Evolutionary conservation across 495 filamentous ascomycete species (phyloP), one percentile per base, ranked within the genome.

Genomic region (Massariosphaeria phaeospora): DNA sequence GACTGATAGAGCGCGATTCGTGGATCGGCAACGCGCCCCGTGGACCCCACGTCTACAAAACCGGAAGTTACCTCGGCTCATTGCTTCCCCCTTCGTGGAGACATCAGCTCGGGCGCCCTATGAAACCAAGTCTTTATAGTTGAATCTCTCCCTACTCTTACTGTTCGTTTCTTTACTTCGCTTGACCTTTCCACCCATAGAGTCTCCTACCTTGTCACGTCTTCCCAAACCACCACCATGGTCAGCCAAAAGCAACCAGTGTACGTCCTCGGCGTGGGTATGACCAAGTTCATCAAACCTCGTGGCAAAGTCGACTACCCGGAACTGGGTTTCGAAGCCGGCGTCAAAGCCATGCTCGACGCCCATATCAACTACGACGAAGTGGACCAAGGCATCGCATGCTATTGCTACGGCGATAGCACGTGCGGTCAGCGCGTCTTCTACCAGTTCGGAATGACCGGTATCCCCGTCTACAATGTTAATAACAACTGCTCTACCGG

Each of bases 211-310:
- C n/a, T n/a, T n/a, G n/a, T n/a, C n/a, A n/a, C n/a, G n/a, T n/a
- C n/a, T 26, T 21, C 15, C 44, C 13, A 30, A 42, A 53, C 41
- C 47, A 45, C 48, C 39, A 64, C 35, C 36, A 63, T 66, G 64
- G 55, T 55, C 11, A 35, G 39, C 36, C 78, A 76, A 57, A 78
- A 75, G 63, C 64, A 70, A 68, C 80, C 79, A 55, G 78, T 79
- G 76, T 97, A 96, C 75, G 88, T 97, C 67, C 81, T 97, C 29
- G 91, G 91, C 73, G 91, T 97, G 61, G 91, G 91, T 70, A 91
- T 97, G 84, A 98, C 93, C 73, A 94, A 94, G 71, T 98, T 98
- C 79, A 88, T 96, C 79, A 98, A 97, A 76, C 93, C 93, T 2
- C 80, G 91, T 20, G 89, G 90, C 66, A 91, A 93, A 71, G 86